Evolutionary conservation across 2,329 filamentous ascomycete genomes (phyloP).

Genomic region (Aspergillus fischeri): DNA sequence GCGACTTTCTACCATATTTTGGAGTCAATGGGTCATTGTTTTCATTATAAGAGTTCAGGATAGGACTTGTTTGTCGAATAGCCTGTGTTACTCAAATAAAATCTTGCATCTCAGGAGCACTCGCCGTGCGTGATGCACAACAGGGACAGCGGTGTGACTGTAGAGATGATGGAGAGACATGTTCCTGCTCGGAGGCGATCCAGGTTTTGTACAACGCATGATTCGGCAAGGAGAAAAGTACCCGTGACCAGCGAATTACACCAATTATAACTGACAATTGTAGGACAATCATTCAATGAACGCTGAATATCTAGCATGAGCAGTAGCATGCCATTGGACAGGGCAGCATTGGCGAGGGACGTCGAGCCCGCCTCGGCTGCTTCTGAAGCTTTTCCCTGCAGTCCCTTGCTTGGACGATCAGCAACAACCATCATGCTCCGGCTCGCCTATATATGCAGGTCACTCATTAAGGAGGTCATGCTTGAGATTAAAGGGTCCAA

Average conservation of each 20-base stretch:
- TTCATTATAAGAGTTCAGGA: background rate
- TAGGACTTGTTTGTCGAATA: background rate
- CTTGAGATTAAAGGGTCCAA: background rate
- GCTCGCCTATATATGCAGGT: background rate
- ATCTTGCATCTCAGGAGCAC: background rate
- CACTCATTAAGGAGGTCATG: background rate
- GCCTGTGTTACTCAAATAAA: background rate
- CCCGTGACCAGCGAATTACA: background rate
- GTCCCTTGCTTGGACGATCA: background rate
- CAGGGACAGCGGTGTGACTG: background rate
- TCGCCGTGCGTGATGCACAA: background rate
- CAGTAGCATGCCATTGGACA: background rate
- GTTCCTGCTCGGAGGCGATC: background rate
- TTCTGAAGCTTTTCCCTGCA: slow-evolving; percentile 20
- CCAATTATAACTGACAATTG: background rate
- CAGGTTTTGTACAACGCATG: background rate
- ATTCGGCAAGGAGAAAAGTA: background rate
- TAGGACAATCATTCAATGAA: background rate
- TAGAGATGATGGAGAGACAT: background rate
- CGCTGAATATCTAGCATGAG: background rate
- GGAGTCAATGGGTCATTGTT: background rate
- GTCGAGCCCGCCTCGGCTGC: slow-evolving; percentile 19
- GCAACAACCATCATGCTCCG: background rate
- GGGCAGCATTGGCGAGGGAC: background rate
- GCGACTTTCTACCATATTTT: background rate